Evolutionary conservation across 2,329 filamentous ascomycete species (phyloP).

Genomic region (Aspergillus aculeatinus): DNA sequence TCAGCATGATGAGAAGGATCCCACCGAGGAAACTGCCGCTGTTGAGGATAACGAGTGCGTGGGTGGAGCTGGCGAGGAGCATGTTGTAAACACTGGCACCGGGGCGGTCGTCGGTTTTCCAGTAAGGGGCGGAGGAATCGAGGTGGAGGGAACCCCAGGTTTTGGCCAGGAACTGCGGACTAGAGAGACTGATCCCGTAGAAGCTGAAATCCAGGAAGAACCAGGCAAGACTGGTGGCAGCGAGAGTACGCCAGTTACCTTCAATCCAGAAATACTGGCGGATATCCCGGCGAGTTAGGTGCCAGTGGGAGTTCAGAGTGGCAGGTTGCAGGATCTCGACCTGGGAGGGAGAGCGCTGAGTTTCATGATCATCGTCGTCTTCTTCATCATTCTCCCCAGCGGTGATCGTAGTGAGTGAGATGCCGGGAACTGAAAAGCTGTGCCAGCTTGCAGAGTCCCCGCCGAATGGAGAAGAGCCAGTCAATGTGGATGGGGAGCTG

Average conservation of each 20-base stretch:
- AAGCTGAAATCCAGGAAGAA: slow-evolving; percentile 59
- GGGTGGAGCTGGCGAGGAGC: slow-evolving; percentile 40
- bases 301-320: slow-evolving; percentile 45
- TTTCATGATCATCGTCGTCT: background rate
- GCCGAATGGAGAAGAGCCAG: slow-evolving; percentile 20
- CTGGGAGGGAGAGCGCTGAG: slow-evolving; percentile 20
- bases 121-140: slow-evolving; percentile 29
- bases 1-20: slow-evolving; percentile 40
- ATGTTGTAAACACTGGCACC: slow-evolving; percentile 45
- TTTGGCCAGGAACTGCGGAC: slow-evolving; percentile 43
- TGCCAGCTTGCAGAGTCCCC: slow-evolving; percentile 28
- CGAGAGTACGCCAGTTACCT: slow-evolving; percentile 45
- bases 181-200: slow-evolving; percentile 54
- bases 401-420: slow-evolving; percentile 27
- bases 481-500: background rate
- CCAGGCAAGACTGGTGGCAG: slow-evolving; percentile 53
- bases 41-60: slow-evolving; percentile 43
- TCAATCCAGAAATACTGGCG: slow-evolving; percentile 45
- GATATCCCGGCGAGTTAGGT: slow-evolving; percentile 39
- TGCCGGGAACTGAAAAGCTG: slow-evolving; percentile 24
- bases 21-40: slow-evolving; percentile 46
- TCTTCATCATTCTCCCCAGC: slow-evolving; percentile 15
- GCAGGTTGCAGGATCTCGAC: slow-evolving; percentile 32
- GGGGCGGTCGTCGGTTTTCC: slow-evolving; percentile 37
- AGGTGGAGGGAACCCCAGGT: slow-evolving; percentile 40